Evolutionary conservation across 768 basidiomycete genomes (phyloP).

Genomic region (Phanerochaete sordida): DNA sequence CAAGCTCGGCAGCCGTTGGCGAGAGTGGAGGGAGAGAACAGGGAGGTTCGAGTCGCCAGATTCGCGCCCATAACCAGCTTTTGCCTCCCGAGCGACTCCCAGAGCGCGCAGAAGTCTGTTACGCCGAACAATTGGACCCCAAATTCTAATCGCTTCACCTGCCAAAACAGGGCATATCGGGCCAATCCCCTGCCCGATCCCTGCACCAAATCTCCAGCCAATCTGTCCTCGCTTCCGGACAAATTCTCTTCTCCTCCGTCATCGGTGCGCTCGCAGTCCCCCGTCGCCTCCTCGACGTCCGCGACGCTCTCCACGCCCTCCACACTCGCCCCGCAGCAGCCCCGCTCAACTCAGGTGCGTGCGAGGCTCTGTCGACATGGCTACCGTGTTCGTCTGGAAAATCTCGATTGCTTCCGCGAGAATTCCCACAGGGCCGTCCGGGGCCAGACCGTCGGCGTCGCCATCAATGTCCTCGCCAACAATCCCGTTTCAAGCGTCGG

Average conservation of each 20-base stretch:
- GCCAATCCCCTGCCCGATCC: background rate
- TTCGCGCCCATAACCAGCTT: slow-evolving; percentile 1
- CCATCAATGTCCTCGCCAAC: slow-evolving; percentile 1
- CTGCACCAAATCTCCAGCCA: background rate
- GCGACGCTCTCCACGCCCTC: too few relatives aligned
- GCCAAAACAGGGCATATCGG: background rate
- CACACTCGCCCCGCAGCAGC: too few relatives aligned
- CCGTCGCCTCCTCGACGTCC: too few relatives aligned
- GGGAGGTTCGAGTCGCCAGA: background rate
- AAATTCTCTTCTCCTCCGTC: too few relatives aligned
- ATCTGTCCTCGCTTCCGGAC: background rate
- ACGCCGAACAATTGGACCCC: slow-evolving; percentile 1
- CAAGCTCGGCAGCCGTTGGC: background rate
- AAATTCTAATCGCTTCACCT: background rate
- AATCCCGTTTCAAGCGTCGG: background rate
- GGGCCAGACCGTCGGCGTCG: slow-evolving; percentile 1
- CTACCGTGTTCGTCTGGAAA: background rate
- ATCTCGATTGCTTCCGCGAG: background rate
- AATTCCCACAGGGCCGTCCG: background rate
- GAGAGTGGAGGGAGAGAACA: background rate
- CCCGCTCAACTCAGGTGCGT: background rate
- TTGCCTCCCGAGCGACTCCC: background rate
- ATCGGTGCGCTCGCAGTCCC: too few relatives aligned
- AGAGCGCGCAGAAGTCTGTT: background rate
- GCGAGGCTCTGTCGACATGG: slow-evolving; percentile 1